These are phyloP conservation scores for Sambucus nigra DNA, from an alignment of 129 eudicot species.

Conservation along the genomic window DNA sequence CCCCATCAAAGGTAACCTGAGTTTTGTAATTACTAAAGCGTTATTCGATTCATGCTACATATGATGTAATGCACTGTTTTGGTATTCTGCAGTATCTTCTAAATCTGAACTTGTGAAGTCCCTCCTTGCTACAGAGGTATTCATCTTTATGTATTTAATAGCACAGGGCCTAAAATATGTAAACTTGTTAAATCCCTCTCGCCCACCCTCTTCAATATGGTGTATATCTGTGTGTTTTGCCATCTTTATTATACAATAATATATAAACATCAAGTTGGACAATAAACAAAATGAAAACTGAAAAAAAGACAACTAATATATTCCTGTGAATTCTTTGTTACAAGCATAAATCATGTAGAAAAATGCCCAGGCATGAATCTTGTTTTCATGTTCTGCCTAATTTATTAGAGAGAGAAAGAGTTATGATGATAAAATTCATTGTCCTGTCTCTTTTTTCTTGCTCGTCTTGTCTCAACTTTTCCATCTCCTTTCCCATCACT, in stretches of 20 bases:
- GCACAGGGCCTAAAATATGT: neutral
- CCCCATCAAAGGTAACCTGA: slow-evolving; percentile 59
- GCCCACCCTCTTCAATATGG: neutral
- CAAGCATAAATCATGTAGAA: neutral
- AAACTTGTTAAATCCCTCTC: neutral
- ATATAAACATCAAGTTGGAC: neutral
- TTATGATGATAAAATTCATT: no score
- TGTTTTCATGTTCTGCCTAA: neutral
- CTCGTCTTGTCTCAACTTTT: no score
- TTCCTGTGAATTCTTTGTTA: neutral
- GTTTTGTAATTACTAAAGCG: neutral
- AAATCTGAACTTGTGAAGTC: slow-evolving; percentile 80
- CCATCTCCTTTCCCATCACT: no score
- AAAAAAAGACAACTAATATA: neutral
- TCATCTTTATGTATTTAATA: slow-evolving; percentile 1
- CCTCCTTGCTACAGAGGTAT: slow-evolving; percentile 91
- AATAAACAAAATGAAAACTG: neutral
- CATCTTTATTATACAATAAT: neutral
- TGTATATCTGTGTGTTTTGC: neutral
- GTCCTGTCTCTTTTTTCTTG: no score
- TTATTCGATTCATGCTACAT: neutral
- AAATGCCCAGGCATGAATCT: neutral
- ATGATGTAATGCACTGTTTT: neutral
- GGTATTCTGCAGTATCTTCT: slow-evolving; percentile 57
- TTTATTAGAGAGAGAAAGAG: no score